phyloP scores from a whole-genome alignment of 2,329 filamentous ascomycete species.

The Monosporascus cannonballus region DNA sequence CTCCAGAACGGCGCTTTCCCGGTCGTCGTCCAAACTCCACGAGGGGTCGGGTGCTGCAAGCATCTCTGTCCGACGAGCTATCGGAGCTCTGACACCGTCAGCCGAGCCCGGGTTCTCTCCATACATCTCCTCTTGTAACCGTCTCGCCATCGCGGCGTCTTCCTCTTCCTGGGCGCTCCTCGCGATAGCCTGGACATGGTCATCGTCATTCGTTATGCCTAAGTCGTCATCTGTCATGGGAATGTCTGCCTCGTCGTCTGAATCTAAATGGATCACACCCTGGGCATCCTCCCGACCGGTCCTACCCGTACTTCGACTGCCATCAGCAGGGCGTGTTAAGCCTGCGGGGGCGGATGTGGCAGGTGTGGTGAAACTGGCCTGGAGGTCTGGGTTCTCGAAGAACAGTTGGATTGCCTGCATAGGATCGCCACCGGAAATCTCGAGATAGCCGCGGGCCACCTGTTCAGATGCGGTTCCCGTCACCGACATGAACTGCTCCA shows the following conservation, averaged over 20 bases:
- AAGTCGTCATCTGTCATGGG: slow-evolving; percentile 30
- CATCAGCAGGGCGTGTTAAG: slow-evolving; percentile 25
- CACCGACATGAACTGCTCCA: slow-evolving; percentile 74
- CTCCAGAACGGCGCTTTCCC: slow-evolving; percentile 57
- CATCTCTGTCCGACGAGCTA: slow-evolving; percentile 86
- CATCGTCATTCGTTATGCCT: slow-evolving; percentile 30
- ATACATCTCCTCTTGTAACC: slow-evolving; percentile 89
- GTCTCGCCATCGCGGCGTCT: slow-evolving; percentile 87
- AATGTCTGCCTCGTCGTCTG: slow-evolving; percentile 62
- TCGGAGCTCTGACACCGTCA: slow-evolving; percentile 70
- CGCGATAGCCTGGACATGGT: slow-evolving; percentile 36
- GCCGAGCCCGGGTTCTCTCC: slow-evolving; percentile 34
- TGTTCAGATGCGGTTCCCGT: slow-evolving; percentile 63
- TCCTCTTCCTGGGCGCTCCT: slow-evolving; percentile 64
- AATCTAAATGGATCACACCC: slow-evolving; percentile 69
- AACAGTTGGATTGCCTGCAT: slow-evolving; percentile 84
- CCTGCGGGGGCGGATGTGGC: slow-evolving; percentile 28
- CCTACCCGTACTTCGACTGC: slow-evolving; percentile 9
- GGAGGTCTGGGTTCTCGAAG: slow-evolving; percentile 79
- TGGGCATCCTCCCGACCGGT: slow-evolving; percentile 44
- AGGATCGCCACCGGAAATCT: slow-evolving; percentile 76
- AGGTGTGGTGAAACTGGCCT: slow-evolving; percentile 37
- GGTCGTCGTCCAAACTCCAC: slow-evolving; percentile 45
- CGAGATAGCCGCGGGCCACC: slow-evolving; percentile 75
- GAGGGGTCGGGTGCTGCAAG: slow-evolving; percentile 65